Base-by-base conservation (phyloP, 768 basidiomycete genomes). In the Gautieria morchelliformis region DNA sequence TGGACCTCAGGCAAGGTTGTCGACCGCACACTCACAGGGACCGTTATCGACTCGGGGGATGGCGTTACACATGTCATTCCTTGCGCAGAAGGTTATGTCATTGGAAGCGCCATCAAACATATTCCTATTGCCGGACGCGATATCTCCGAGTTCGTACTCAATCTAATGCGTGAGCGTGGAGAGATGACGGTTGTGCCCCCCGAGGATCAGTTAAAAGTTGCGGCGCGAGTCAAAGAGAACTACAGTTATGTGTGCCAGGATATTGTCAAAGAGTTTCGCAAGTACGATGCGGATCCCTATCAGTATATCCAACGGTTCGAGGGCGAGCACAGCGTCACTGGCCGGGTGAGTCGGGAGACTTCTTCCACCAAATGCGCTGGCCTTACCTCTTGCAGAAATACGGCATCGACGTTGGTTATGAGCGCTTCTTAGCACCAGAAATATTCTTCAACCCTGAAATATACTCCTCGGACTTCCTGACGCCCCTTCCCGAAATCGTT, bases 391-490 rank as follows among this genome's bases (percentile, higher is more conserved):
- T 27, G 57, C 67, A 94, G 93, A 90, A 93, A 88, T 97, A 99
- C 74, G 71, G 78, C 19, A 75, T 98, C 49, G 95, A 99, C 65
- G 84, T 99, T 58, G 96, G 96, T 19, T 98, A 97, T 71, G 96
- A 98, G 70, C 92, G 96, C 24, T 99, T 99, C 81, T 84, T 98
- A 53, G 96, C 95, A 5, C 94, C 96, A 5, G 96, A 98, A 71
- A 96, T 98, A 65, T 98, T 98, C 76, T 98, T 97, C 81, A 98
- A 98, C 74, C 96, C 96, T 14, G 95, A 99, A 71, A 97, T 99
- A 63, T 89, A 89, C 70, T 96, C 93, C 0, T 94, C 92, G 41
- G 95, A 98, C 70, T 97, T 97, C 78, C 71, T 99, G 61, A 97
- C 94, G 5, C 96, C 96, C 9, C 80, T 99, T 4, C 93, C 96